A percentile compares a stretch with the other conserved stretches of the same genome.
Evolutionary conservation across 305 asterid species (phyloP).

Genomic region (Striga hermonthica): DNA sequence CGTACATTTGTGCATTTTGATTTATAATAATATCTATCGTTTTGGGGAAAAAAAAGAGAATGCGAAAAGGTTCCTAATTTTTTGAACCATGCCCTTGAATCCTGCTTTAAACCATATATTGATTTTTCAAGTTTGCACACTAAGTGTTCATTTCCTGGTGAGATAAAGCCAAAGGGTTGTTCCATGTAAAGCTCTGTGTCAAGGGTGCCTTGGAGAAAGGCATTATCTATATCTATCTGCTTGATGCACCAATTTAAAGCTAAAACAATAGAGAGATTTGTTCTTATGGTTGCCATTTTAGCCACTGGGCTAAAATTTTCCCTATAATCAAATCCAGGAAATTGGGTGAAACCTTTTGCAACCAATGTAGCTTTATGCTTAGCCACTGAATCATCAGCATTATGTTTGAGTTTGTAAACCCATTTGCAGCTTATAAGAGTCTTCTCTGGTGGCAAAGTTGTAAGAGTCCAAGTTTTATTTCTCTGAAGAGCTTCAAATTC

Average conservation of each 20-base stretch:
- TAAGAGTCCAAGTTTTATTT: neutral
- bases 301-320: neutral
- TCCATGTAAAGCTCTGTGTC: too few species aligned
- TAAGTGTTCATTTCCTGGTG: too few species aligned
- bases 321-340: neutral
- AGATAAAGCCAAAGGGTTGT: neutral
- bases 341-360: neutral
- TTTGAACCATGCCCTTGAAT: neutral
- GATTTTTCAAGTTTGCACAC: too few species aligned
- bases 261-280: neutral
- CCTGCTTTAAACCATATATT: neutral
- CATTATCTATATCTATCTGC: neutral
- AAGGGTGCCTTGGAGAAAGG: neutral
- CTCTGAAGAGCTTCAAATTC: neutral
- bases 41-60: too few species aligned
- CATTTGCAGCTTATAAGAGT: neutral
- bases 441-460: neutral
- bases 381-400: neutral
- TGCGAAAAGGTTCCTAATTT: neutral
- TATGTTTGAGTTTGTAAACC: neutral
- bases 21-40: too few species aligned
- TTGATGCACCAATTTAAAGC: neutral
- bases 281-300: neutral
- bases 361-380: neutral
- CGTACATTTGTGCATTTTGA: too few species aligned